Conservation (phyloP, 768 basidiomycete species). For the Suillus paluster region DNA sequence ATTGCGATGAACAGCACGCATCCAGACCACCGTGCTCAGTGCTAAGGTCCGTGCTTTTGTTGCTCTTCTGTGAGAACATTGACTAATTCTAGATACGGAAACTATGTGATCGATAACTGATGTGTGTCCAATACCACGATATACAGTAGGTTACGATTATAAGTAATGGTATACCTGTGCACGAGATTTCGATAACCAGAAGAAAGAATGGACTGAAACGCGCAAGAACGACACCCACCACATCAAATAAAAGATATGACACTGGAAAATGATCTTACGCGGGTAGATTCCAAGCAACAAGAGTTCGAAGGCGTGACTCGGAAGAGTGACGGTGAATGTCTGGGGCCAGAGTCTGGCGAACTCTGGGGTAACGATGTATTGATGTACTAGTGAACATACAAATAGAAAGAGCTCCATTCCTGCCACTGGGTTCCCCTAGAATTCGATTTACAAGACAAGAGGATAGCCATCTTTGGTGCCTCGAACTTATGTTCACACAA, state of each 20-base stretch:
- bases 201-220: too few species aligned
- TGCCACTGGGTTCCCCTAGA: too few species aligned
- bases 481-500: too few species aligned
- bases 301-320: neutral
- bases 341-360: too few species aligned
- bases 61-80: neutral
- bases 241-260: neutral
- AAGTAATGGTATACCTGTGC: too few species aligned
- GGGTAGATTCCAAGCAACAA: neutral
- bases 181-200: too few species aligned
- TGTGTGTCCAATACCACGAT: neutral
- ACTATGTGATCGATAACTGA: neutral
- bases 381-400: too few species aligned
- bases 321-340: neutral
- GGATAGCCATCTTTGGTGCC: too few species aligned
- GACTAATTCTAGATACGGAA: neutral
- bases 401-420: too few species aligned
- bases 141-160: neutral
- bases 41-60: neutral
- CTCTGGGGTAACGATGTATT: too few species aligned
- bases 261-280: neutral
- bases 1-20: slow-evolving; percentile 53
- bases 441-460: too few species aligned
- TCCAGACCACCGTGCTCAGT: neutral
- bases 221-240: too few species aligned